phyloP scores from a whole-genome alignment of 2,329 filamentous ascomycete genomes.

The Teratosphaeria zuluensis region DNA sequence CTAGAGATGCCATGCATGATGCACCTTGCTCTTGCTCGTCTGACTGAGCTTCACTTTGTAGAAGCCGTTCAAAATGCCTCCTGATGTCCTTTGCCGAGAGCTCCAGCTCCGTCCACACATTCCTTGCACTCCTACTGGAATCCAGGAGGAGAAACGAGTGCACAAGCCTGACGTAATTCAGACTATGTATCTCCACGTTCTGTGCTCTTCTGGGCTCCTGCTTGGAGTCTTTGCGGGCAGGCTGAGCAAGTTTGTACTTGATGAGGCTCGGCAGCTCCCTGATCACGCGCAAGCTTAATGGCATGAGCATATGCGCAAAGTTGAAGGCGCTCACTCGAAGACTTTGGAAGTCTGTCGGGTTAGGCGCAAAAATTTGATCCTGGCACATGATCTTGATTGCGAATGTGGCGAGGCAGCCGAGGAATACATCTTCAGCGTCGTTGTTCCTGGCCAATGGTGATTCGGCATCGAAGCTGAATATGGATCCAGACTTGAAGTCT shows the following conservation, averaged over 20 bases:
- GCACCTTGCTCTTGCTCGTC: background rate
- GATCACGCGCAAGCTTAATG: conserved; percentile 3
- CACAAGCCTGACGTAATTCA: background rate
- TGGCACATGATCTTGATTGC: background rate
- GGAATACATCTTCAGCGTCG: conserved; percentile 2
- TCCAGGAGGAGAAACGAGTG: background rate
- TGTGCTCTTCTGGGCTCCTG: background rate
- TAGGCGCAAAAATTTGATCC: conserved; percentile 1
- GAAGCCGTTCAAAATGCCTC: background rate
- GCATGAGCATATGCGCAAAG: conserved; percentile 1
- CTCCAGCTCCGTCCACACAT: background rate
- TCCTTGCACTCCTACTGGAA: background rate
- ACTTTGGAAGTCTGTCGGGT: background rate
- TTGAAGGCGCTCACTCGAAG: background rate
- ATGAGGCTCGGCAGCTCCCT: conserved; percentile 3
- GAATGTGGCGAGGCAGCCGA: background rate
- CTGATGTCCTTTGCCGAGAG: background rate
- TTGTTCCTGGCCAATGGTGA: background rate
- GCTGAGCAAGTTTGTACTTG: conserved; percentile 3
- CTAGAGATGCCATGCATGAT: conserved; percentile 1
- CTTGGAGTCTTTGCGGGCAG: conserved; percentile 3
- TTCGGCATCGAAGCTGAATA: background rate
- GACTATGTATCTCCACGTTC: background rate
- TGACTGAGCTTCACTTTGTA: background rate
- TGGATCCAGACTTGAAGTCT: background rate